phyloP scores from a whole-genome alignment of 805 yeast genomes.

The Saccharomyces cerevisiae region DNA sequence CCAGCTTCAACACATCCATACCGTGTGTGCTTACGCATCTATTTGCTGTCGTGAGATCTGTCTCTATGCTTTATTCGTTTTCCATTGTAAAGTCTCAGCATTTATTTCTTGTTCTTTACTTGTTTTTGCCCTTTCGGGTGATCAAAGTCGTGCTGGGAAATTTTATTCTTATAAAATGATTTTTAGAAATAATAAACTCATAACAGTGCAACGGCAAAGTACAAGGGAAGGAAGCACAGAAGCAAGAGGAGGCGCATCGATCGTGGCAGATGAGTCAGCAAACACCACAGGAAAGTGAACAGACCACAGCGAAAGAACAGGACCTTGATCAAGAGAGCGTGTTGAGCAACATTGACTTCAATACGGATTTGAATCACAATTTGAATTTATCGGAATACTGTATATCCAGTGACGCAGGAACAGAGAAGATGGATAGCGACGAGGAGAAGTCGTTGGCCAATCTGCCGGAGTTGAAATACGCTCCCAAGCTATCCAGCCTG shows the following conservation, averaged over 20 bases:
- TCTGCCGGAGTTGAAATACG: constrained; percentile 8
- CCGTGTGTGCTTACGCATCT: not conserved
- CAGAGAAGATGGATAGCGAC: constrained; percentile 67
- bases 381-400: constrained; percentile 35
- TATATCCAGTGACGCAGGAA: constrained; percentile 71
- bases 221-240: not conserved
- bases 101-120: not conserved
- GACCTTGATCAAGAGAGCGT: constrained; percentile 17
- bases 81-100: not conserved
- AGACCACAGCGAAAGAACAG: not conserved
- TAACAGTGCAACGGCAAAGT: not conserved
- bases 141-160: not conserved
- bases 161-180: not conserved
- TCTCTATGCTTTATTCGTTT: not conserved
- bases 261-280: not conserved
- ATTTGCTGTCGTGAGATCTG: not conserved
- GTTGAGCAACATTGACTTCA: constrained; percentile 20
- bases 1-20: constrained; percentile 19
- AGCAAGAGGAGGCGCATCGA: not conserved
- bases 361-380: constrained; percentile 41
- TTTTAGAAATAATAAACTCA: not conserved
- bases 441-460: constrained; percentile 10
- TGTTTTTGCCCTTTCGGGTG: not conserved
- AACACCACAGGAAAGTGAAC: not conserved
- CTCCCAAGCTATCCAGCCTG: constrained; percentile 16